Base-by-base conservation (phyloP, 139 green algal genomes). In the Limnomonas spitsbergensis region DNA sequence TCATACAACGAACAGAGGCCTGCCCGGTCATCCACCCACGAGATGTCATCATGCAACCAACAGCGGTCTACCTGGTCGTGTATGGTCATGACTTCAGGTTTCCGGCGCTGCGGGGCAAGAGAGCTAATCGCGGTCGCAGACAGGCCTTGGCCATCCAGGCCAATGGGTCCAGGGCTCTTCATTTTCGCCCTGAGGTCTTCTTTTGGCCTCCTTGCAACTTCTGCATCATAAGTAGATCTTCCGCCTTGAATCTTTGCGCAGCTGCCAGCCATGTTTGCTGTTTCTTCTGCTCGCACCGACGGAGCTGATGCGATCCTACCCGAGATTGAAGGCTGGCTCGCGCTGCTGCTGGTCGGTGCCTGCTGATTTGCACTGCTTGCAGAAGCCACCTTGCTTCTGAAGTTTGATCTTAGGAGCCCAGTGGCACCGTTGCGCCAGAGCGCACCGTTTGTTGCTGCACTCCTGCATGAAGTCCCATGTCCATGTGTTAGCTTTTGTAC, bases 351-450 rank as follows among this genome's bases (percentile, higher is more conserved):
- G 47, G 14, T 61, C 20, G 47, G 14, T 61, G 47, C 14, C 47
- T 29, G 47, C 14, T 29, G 47, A 29, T 61, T 14, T 61, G 47
- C 14, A 36, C 35, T 38, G 2, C 37, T 36, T 36, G 69, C 38
- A 54, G 69, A 53, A 34, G 74, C n/a, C 27, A 4, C 56, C 73
- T 78, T 38, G 35, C 35, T 34, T 2, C 73, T n/a, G 34, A 71
- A 53, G 4, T 76, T 78, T 61, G 80, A 53, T 26, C 73, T 7
- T 2, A 69, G 32, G 39, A 67, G 29, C 4, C 54, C 75, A 34
- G 54, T 66, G 14, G 35, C 69, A 7, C 77, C 81, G 32, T 75
- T 84, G 0, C 75, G 53, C 80, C 80, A 84, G n/a, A 84, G 78
- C 14, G 75, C 72, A 3, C 69, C 74, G 29, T 4, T 32, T 37